Base-by-base conservation (phyloP, 208 protist genomes). In the Jaenimonas drosophilae region DNA sequence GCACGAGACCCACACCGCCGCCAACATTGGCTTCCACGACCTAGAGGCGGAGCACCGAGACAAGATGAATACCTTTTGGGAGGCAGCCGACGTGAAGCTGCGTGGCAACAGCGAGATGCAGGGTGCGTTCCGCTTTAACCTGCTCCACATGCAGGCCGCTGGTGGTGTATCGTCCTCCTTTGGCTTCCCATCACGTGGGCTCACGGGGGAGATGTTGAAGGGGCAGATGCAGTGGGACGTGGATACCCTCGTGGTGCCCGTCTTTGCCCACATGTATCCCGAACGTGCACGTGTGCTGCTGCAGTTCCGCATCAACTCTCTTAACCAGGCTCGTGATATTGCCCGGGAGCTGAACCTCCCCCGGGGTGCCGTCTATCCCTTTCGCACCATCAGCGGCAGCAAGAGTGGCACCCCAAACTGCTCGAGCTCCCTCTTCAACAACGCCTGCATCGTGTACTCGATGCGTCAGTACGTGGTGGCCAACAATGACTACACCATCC, bases 171-270 rank as follows among this genome's bases (percentile, higher is more conserved):
- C 40, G 1, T 60, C 61, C 29, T 51, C 56, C 38, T 72, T 72
- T 59, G 66, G 69, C 51, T 87, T 81, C 45, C 76, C 81, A 0
- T 72, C 88, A 0, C 74, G 80, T 21, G 85, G 88, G 9, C 49
- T 95, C 19, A 79, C 73, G 25, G 72, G 76, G 20, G 72, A 87
- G 48, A 66, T 70, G 39, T 38, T 76, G 32, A 60, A 70, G 23
- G 88, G 84, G 6, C 64, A 81, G 27, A 76, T 93, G 36, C 70
- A 84, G 48, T 95, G 88, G 85, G 88, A 93, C 41, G 76, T 91
- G 20, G 88, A 95, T 31, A 79, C 81, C 14, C 59, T 92, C 32
- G 67, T 93, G 29, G 49, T 92, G 24, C 88, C 88, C 0, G 87
- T 84, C 29, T 75, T 95, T 46, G 53, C 79, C 11, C 82, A 95